A percentile compares a stretch with the other conserved stretches of the same genome.
Conservation (phyloP, 192 early-diverging fungal species). For the Obelidium mucronatum region DNA sequence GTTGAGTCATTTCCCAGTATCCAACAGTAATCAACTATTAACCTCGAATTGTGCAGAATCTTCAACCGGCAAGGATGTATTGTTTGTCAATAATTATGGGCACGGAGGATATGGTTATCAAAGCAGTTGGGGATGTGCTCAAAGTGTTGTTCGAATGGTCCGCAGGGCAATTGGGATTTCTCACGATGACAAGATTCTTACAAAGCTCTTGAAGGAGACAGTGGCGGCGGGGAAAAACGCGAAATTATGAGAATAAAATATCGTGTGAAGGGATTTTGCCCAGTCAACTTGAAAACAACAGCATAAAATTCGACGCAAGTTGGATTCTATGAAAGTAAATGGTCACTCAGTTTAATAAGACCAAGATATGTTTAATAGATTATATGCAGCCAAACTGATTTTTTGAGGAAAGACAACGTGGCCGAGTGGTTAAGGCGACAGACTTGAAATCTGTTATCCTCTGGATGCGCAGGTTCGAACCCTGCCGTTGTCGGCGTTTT, state of each 20-base stretch:
- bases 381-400: too few species aligned
- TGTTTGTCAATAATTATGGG: constrained; percentile 59
- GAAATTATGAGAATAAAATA: not conserved
- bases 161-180: constrained; percentile 25
- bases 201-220: constrained; percentile 19
- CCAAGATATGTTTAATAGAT: too few species aligned
- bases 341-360: too few species aligned
- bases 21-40: too few species aligned
- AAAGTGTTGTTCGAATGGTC: constrained; percentile 36
- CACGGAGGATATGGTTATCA: constrained; percentile 55
- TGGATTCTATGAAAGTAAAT: too few species aligned
- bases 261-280: too few species aligned
- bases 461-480: not conserved
- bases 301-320: too few species aligned
- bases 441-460: not conserved
- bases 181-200: constrained; percentile 26
- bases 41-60: constrained; percentile 12
- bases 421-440: too few species aligned
- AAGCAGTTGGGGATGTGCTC: constrained; percentile 41
- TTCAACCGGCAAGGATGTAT: constrained; percentile 28
- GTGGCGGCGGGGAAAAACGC: too few species aligned
- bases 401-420: too few species aligned
- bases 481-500: too few species aligned
- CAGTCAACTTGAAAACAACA: too few species aligned
- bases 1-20: constrained; percentile 4